Evolutionary conservation across 2,329 filamentous ascomycete genomes (phyloP).

Genomic region (Penicillium psychrosexuale): DNA sequence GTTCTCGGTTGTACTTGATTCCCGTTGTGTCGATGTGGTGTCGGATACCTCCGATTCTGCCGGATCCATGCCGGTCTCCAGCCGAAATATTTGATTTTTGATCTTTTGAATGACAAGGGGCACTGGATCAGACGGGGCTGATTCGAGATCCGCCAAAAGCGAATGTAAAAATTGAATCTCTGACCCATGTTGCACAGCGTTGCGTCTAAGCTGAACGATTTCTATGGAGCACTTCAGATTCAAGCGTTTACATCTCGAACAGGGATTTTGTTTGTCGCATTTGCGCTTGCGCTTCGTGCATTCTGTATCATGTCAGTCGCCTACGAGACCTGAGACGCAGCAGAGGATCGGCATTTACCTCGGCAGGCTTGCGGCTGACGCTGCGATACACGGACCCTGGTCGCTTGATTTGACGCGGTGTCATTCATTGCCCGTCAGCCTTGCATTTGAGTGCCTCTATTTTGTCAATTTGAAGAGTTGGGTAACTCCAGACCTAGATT

Average conservation of each 20-base stretch:
- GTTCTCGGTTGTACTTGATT: constrained; percentile 2
- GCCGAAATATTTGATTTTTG: constrained; percentile 19
- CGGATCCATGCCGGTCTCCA: constrained; percentile 19
- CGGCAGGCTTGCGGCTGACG: constrained; percentile 25
- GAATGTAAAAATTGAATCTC: constrained; percentile 28
- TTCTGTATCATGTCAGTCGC: constrained; percentile 18
- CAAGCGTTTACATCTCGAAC: constrained; percentile 23
- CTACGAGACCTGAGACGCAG: not conserved
- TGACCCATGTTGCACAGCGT: constrained; percentile 25
- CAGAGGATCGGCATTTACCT: constrained; percentile 15
- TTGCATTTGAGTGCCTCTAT: not conserved
- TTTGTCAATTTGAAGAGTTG: not conserved
- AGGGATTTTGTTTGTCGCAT: constrained; percentile 27
- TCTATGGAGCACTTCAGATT: constrained; percentile 27
- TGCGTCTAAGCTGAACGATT: constrained; percentile 23
- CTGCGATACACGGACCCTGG: constrained; percentile 22
- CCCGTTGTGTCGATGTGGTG: not conserved
- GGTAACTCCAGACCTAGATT: not conserved
- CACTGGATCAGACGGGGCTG: constrained; percentile 6
- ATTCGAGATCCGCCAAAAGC: constrained; percentile 21
- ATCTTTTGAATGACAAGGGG: constrained; percentile 12
- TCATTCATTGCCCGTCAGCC: not conserved
- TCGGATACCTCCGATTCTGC: constrained; percentile 1
- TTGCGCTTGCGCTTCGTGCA: constrained; percentile 28
- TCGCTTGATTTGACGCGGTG: not conserved